phyloP scores from a whole-genome alignment of 495 filamentous ascomycete species.

The Pyrenula aspistea region DNA sequence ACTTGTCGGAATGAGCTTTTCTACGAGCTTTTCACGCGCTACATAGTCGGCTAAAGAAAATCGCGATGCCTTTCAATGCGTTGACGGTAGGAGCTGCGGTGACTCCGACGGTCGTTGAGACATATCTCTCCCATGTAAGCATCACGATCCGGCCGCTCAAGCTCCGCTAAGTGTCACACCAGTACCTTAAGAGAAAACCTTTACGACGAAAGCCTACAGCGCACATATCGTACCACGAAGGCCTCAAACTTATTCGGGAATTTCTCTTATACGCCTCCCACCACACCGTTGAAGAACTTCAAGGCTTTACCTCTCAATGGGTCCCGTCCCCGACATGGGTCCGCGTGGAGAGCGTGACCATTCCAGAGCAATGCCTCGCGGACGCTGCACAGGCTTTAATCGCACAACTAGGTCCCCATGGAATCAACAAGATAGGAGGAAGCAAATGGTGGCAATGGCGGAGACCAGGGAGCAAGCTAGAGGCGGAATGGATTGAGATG shows the following conservation, averaged over 20 bases:
- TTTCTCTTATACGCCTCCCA: conserved; percentile 75
- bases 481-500: conserved; percentile 96
- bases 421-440: conserved; percentile 64
- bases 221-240: conserved; percentile 86
- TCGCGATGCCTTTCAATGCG: conserved; percentile 56
- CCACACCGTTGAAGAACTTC: conserved; percentile 84
- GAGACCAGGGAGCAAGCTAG: conserved; percentile 42
- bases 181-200: conserved; percentile 75
- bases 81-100: conserved; percentile 60
- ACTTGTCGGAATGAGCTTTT: neutral
- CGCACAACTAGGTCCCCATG: conserved; percentile 62
- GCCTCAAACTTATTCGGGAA: conserved; percentile 73
- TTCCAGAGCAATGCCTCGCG: conserved; percentile 47
- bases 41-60: neutral
- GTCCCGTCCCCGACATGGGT: conserved; percentile 87
- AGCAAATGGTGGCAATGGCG: conserved; percentile 94
- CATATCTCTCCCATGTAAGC: conserved; percentile 64
- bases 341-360: conserved; percentile 57
- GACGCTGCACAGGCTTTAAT: conserved; percentile 50
- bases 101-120: conserved; percentile 67
- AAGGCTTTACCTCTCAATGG: conserved; percentile 80
- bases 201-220: conserved; percentile 66
- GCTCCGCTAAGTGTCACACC: conserved; percentile 1
- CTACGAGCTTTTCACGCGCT: neutral
- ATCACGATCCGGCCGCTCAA: neutral